phyloP scores from a whole-genome alignment of 176 grass and related monocot species.

The Tillandsia fasciculata region DNA sequence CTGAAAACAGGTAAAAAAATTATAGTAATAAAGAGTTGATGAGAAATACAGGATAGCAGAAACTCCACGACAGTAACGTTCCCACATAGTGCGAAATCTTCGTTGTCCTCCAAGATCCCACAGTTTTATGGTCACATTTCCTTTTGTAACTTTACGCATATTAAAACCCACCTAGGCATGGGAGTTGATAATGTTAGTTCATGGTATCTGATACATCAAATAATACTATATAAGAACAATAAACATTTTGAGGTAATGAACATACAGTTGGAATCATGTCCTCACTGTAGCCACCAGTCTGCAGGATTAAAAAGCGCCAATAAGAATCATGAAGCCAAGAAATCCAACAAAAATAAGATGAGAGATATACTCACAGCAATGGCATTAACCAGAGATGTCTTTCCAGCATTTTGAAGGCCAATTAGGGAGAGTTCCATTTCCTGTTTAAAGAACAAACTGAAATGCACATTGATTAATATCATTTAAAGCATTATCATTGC shows the following conservation, averaged over 20 bases:
- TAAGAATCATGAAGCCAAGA: conserved; percentile 28
- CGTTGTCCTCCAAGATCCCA: conserved; percentile 98
- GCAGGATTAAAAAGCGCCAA: conserved; percentile 30
- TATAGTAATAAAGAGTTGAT: background rate
- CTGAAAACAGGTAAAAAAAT: background rate
- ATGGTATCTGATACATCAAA: conserved; percentile 9
- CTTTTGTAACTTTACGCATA: conserved; percentile 98
- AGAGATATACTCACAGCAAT: conserved; percentile 57
- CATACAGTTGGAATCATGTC: conserved; percentile 99
- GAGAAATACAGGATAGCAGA: conserved; percentile 84
- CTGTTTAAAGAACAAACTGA: conserved; percentile 96
- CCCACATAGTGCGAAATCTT: conserved; percentile 97
- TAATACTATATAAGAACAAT: background rate
- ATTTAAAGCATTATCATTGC: no score
- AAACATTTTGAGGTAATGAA: conserved; percentile 11
- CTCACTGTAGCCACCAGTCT: conserved; percentile 98
- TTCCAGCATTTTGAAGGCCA: conserved; percentile 94
- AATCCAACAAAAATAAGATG: conserved; percentile 23
- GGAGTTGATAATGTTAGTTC: conserved; percentile 16
- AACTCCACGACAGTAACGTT: conserved; percentile 95
- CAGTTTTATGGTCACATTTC: conserved; percentile 99
- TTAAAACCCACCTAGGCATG: conserved; percentile 87
- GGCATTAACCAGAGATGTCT: conserved; percentile 91
- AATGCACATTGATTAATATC: background rate
- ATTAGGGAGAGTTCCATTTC: conserved; percentile 97